Conservation (phyloP, 2,329 filamentous ascomycete genomes). For the Neocatenulostroma microsporum region DNA sequence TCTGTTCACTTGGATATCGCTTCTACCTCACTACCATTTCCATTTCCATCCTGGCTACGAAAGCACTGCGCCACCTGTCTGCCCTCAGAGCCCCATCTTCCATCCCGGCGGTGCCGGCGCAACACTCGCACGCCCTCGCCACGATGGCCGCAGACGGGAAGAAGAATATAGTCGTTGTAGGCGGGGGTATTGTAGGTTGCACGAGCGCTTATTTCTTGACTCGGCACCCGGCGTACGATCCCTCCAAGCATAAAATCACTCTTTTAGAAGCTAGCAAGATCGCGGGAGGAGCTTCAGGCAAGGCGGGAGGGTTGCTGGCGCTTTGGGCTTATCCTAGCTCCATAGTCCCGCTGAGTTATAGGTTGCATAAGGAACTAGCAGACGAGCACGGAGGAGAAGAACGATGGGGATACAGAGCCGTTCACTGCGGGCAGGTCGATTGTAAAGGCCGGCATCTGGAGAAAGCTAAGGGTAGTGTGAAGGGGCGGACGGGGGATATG, state of each 20-base stretch:
- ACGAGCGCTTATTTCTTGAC: slow-evolving; percentile 89
- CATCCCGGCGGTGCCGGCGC: no score
- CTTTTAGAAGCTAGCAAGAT: slow-evolving; percentile 79
- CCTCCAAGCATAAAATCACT: slow-evolving; percentile 66
- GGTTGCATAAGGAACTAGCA: slow-evolving; percentile 75
- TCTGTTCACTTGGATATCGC: no score
- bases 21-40: no score
- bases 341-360: slow-evolving; percentile 79
- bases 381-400: slow-evolving; percentile 69
- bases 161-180: slow-evolving; percentile 37
- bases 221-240: slow-evolving; percentile 72
- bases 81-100: no score
- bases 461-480: slow-evolving; percentile 21
- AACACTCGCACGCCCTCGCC: background rate
- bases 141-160: slow-evolving; percentile 22
- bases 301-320: slow-evolving; percentile 83
- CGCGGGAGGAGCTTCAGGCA: slow-evolving; percentile 87
- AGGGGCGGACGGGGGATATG: slow-evolving; percentile 14
- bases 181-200: slow-evolving; percentile 86
- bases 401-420: slow-evolving; percentile 76
- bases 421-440: slow-evolving; percentile 64
- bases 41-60: no score
- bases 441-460: slow-evolving; percentile 40
- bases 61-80: no score
- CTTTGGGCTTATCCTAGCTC: slow-evolving; percentile 83